Base-by-base conservation (phyloP, 257 asterid genomes). In the Solanum chiquidenum region DNA sequence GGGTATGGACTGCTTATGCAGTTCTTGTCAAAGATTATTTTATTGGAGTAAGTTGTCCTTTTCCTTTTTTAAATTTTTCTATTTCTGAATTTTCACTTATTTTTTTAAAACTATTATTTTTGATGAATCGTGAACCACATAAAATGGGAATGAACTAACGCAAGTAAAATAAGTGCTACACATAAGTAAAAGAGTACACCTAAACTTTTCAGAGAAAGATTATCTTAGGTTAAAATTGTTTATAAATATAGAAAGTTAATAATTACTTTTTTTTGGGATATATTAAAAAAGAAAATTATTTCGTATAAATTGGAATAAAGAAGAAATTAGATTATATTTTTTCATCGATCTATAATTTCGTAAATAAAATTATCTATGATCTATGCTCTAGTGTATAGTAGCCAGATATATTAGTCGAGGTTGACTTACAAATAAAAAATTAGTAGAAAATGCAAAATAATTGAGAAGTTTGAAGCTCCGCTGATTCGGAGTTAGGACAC, bases 1-100 rank as follows among this genome's bases (percentile, higher is more conserved):
- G 92, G 1, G 82, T 91, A 0, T 95, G 98, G 98, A 83, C 91
- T 52, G 92, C 91, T 6, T 94, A 92, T 86, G 93, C 97, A 4
- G 20, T 94, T 21, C 88, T 95, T 12, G 35, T 92, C 46, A 89
- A 88, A 90, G 98, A 94, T 64, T 87, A 82, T 85, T 94, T 91
- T 58, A 83, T 95, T 3, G 94, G 93, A 69, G 98, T 95, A 93
- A 93, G 89, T 72, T 52, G 6, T 55, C 64, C 9, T 12, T 9
- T 21, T n/a, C 35, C 8, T 49, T 40, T 44, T 40, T 34, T 7
- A 0, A 4, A 3, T 42, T 38, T 25, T 21, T 27, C 4, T 12
- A 3, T 16, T 6, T 55, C 34, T n/a, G 35, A 10, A 84, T 23
- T 60, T 29, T 80, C 64, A 14, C 84, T 44, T n/a, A 7, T 13